Evolutionary conservation across 331 rosid species (phyloP).

Genomic region (Malus hybrid): DNA sequence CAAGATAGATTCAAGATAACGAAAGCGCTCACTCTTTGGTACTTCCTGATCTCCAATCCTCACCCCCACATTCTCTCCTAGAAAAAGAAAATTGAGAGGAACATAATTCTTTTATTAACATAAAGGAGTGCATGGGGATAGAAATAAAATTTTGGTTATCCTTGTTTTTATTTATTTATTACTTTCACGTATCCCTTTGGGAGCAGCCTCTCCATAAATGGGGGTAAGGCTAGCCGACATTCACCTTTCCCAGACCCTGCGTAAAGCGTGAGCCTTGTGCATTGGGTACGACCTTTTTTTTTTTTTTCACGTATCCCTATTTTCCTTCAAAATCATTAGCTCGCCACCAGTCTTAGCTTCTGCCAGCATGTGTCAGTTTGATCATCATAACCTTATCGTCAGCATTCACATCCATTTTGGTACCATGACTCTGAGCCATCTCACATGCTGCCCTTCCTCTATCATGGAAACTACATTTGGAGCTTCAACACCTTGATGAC

Average conservation of each 20-base stretch:
- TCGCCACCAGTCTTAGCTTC: background rate
- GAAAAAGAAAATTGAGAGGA: background rate
- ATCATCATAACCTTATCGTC: background rate
- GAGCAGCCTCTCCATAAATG: no score
- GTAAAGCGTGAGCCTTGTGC: no score
- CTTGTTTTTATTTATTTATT: background rate
- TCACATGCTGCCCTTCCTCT: background rate
- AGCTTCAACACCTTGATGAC: background rate
- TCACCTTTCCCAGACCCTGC: no score
- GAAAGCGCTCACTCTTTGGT: no score
- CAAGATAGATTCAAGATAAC: no score
- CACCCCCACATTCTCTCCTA: background rate
- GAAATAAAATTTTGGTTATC: background rate
- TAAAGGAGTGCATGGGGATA: background rate
- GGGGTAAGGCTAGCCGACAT: no score
- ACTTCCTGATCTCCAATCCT: no score
- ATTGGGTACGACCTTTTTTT: no score
- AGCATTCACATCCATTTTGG: background rate
- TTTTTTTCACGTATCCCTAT: background rate
- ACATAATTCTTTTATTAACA: background rate
- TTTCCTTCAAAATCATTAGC: background rate
- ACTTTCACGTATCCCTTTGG: background rate
- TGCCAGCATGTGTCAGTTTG: background rate
- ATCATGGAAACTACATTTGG: background rate
- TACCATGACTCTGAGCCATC: background rate